Conservation (phyloP, 73 alveolate genomes). For the Symbiodinium natans region DNA sequence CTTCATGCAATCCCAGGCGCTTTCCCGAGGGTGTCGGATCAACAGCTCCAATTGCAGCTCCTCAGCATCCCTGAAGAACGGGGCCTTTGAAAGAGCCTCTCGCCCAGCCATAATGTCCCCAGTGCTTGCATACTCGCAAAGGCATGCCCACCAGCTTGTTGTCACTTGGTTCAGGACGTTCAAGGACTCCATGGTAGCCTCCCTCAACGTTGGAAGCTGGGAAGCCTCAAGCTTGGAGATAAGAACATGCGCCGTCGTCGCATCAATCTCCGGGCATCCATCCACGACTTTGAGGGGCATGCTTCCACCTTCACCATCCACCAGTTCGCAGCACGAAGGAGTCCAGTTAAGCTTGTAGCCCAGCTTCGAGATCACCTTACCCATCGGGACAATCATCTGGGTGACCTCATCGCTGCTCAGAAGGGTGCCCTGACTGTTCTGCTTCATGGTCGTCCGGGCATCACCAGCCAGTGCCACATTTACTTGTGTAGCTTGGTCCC, state of each 20-base stretch:
- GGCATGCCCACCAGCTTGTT: neutral
- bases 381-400: slow-evolving; percentile 13
- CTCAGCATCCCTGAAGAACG: neutral
- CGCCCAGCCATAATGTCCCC: neutral
- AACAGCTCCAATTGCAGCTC: neutral
- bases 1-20: neutral
- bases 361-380: neutral
- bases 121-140: neutral
- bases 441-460: neutral
- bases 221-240: neutral
- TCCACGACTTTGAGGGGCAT: neutral
- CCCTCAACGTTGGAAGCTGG: neutral
- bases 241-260: neutral
- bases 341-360: neutral
- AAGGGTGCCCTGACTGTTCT: neutral
- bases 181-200: neutral
- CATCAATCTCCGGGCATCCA: neutral
- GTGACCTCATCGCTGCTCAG: neutral
- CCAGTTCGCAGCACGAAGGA: neutral
- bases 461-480: neutral
- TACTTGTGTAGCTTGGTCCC: neutral
- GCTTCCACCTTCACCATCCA: neutral
- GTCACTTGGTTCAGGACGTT: neutral
- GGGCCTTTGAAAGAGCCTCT: neutral
- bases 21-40: neutral